Base-by-base conservation (phyloP, 306 rosid genomes). In the Macrotyloma uniflorum region DNA sequence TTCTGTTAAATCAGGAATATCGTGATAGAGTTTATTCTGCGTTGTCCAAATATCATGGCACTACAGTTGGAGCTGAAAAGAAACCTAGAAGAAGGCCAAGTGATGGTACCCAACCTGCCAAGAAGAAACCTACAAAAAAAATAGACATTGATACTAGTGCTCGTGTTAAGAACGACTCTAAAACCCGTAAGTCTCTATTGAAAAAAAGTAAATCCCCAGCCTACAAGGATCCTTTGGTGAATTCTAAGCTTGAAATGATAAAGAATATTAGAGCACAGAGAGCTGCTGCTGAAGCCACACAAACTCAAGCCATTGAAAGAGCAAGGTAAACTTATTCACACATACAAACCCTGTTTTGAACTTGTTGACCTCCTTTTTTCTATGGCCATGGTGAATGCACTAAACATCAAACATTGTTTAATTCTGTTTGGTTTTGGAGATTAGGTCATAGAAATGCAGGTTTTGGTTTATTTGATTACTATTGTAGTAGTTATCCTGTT, bases 161-260 rank as follows among this genome's bases (percentile, higher is more conserved):
- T 73, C 36, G 62, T 79, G 57, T 62, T 70, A 74, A 7, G 45
- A 83, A 65, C 47, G 86, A 42, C 81, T 20, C 76, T 67, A 79
- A 80, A 83, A 66, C 66, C 63, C 70, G 74, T 74, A 76, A 73
- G 40, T 71, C 67, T 15, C 75, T 20, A 74, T 38, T 63, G 59
- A 87, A 84, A 86, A 90, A 83, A 87, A 82, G 82, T 50, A 87
- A 75, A 63, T 80, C 87, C 79, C 97, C 96, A 23, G 79, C 65
- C 76, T 93, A 86, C 81, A 95, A 88, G 85, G 99, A 95, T 87
- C 99, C 99, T 75, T 63, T 88, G 77, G 96, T 83, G 40, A 85
- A 90, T 81, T 93, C 93, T 8, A 95, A 95, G 87, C 92, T 95
- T 85, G 93, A 91, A 87, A 91, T 95, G 98, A 85, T 95, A 79